These are phyloP conservation scores for Aspergillus spinulosporus DNA, from an alignment of 2,329 filamentous ascomycete genomes.

Conservation along the genomic window DNA sequence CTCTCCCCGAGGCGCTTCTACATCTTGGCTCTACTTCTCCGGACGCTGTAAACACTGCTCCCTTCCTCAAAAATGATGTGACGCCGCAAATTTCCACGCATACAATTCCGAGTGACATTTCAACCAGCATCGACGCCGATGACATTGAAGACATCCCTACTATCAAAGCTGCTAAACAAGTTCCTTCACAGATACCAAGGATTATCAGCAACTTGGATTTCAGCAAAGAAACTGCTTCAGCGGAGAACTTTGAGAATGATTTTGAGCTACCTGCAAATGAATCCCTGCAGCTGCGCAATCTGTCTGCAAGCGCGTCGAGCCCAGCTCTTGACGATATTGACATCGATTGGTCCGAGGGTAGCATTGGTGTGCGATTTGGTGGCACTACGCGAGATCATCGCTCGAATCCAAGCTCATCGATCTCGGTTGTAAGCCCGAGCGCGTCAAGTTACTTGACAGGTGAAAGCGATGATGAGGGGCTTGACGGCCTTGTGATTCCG, in stretches of 20 bases:
- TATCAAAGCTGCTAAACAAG: conserved; percentile 66
- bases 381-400: conserved; percentile 79
- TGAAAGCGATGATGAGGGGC: conserved; percentile 90
- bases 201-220: conserved; percentile 55
- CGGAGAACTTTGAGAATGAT: conserved; percentile 71
- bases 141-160: conserved; percentile 65
- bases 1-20: conserved; percentile 67
- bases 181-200: conserved; percentile 53
- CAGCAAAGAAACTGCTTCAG: conserved; percentile 40
- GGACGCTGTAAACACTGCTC: conserved; percentile 40
- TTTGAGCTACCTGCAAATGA: conserved; percentile 70
- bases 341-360: conserved; percentile 85
- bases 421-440: conserved; percentile 87
- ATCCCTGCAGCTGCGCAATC: conserved; percentile 63
- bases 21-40: conserved; percentile 59
- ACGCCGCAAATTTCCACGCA: conserved; percentile 56
- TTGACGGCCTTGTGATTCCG: conserved; percentile 86
- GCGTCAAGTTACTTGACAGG: conserved; percentile 85
- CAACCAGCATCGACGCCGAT: conserved; percentile 61
- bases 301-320: conserved; percentile 64
- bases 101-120: conserved; percentile 61
- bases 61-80: conserved; percentile 32
- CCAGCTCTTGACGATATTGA: conserved; percentile 73
- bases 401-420: conserved; percentile 80
- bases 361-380: conserved; percentile 84